Conservation (phyloP, 169 alveolate genomes). For the Eimeria tenella region DNA sequence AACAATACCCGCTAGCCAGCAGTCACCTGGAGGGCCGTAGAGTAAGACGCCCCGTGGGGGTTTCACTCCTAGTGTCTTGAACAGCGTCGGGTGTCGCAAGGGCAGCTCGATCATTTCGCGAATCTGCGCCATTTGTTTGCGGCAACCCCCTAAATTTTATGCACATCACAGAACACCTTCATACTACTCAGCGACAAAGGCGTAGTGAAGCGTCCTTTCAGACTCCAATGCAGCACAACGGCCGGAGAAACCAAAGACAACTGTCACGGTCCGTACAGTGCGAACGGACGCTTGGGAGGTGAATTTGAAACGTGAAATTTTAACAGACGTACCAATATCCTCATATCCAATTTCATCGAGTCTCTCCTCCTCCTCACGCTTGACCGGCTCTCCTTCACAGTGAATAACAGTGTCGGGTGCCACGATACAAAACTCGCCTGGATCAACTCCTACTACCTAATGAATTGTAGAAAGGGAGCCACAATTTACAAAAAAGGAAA, state of each 20-base stretch:
- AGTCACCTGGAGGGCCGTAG: conserved; percentile 99
- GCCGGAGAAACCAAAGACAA: too few relatives aligned
- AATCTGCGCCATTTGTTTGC: conserved; percentile 99
- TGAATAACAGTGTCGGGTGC: conserved; percentile 99
- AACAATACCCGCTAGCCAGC: too few relatives aligned
- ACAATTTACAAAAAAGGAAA: too few relatives aligned
- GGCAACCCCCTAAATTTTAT: conserved; percentile 93
- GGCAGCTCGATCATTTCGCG: conserved; percentile 99
- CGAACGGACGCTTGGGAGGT: too few relatives aligned
- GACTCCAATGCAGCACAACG: too few relatives aligned
- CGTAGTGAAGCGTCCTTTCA: too few relatives aligned
- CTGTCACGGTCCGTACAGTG: too few relatives aligned
- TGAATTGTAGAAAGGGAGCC: too few relatives aligned
- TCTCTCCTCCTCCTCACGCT: conserved; percentile 99
- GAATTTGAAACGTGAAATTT: too few relatives aligned
- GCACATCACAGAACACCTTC: too few relatives aligned
- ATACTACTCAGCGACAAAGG: too few relatives aligned
- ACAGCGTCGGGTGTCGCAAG: conserved; percentile 98
- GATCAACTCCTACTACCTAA: conserved; percentile 99
- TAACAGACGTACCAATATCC: conserved; percentile 95
- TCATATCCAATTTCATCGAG: conserved; percentile 99
- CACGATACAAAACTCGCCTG: conserved; percentile 99
- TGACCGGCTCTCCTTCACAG: conserved; percentile 99
- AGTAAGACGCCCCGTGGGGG: conserved; percentile 99
- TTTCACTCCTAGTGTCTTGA: conserved; percentile 99